Base-by-base conservation (phyloP, 371 early-diverging fungal genomes). In the Rhizopus arrhizus region DNA sequence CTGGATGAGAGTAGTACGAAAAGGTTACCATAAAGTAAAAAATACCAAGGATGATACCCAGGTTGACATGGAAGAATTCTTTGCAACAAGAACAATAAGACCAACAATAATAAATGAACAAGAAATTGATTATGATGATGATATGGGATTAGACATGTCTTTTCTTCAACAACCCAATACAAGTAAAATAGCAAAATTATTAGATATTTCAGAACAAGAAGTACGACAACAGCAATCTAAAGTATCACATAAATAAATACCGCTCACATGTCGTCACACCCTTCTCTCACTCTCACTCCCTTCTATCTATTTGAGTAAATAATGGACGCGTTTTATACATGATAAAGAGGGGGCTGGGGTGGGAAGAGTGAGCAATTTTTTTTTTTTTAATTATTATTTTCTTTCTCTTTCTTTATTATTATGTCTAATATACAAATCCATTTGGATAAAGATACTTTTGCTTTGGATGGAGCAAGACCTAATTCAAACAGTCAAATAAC, bases 51-150 rank as follows among this genome's bases (percentile, higher is more conserved):
- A 16, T 13, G 22, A 45, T 45, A 22, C 46, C 13, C 34, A 22
- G 11, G 45, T 70, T 10, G 51, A 66, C 13, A 65, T 72, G 66
- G 74, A 76, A 7, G 74, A 72, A 12, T 61, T 77, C 4, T 63
- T 80, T 47, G 80, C 71, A 5, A 80, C 73, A 9, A 65, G 45
- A 40, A 76, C 80, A 0, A 74, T 80, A 40, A 71, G 80, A n/a
- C 75, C 77, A 9, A 41, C 47, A 11, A 36, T 58, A 7, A 50
- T 46, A 0, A 13, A 58, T 28, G 60, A 62, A n/a, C 57, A 48
- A 5, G 53, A 51, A 3, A 68, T 64, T 31, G 55, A 73, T 43
- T 70, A 70, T 47, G 56, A 68, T 22, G 73, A 74, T 53, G 68
- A 70, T 41, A 78, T 72, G 75, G 75, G 70, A 2, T 50, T 74